Evolutionary conservation across 768 basidiomycete species (phyloP).

Genomic region (Chiua virens): DNA sequence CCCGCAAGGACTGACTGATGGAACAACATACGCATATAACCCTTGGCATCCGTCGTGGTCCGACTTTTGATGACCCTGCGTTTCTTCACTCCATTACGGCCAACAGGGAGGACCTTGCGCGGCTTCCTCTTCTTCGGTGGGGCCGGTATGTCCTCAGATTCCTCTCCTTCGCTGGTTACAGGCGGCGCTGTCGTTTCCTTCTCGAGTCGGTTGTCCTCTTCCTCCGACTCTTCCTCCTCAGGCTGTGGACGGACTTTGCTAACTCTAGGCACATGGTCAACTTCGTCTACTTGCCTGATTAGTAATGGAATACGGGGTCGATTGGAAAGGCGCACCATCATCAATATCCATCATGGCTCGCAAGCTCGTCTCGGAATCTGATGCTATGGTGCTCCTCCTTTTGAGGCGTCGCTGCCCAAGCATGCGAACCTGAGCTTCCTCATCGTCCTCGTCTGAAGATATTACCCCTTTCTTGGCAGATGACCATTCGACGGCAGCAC

Average conservation of each 20-base stretch:
- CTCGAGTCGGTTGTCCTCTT: conserved; percentile 31
- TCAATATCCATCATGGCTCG: conserved; percentile 78
- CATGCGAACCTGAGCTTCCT: conserved; percentile 24
- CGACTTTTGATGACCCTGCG: conserved; percentile 60
- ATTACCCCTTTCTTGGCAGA: conserved; percentile 48
- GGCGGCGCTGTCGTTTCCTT: conserved; percentile 33
- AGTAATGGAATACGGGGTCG: conserved; percentile 3
- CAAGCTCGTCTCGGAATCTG: conserved; percentile 46
- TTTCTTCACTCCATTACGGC: conserved; percentile 77
- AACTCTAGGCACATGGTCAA: conserved; percentile 22
- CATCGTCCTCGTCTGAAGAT: conserved; percentile 59
- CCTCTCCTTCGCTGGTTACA: conserved; percentile 28
- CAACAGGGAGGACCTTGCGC: conserved; percentile 70
- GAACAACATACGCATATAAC: conserved; percentile 62
- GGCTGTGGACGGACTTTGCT: conserved; percentile 12
- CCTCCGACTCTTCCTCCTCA: conserved; percentile 23
- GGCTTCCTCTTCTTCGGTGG: conserved; percentile 41
- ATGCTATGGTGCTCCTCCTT: conserved; percentile 38
- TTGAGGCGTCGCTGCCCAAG: conserved; percentile 25
- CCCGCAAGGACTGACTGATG: background rate
- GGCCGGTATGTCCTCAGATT: conserved; percentile 28
- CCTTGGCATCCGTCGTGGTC: conserved; percentile 57
- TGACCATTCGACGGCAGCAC: background rate
- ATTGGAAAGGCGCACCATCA: conserved; percentile 52
- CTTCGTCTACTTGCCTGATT: conserved; percentile 21